Evolutionary conservation across 768 basidiomycete genomes (phyloP), one percentile per base, ranked within the genome.

Genomic region (Crucibulum laeve): DNA sequence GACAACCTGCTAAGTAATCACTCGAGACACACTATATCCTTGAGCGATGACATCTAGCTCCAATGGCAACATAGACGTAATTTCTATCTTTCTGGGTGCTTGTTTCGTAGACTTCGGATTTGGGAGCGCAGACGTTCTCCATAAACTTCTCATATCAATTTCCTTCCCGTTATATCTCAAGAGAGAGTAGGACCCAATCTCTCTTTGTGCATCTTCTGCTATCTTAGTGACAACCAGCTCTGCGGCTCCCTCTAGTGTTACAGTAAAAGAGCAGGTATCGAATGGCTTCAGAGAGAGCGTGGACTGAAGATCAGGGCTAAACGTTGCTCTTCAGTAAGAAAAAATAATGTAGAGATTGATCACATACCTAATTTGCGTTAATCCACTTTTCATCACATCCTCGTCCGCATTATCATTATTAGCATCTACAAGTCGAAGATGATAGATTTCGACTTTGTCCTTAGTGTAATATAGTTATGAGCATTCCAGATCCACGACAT

Each of bases 31-130:
- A 87, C 87, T 73, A 50, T 72, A 79, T 30, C 89, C 91, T 36
- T 83, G 62, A 25, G 91, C 51, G 19, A 92, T 65, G 0, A 61
- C 43, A 25, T 80, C 76, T 0, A 78, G 59, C 35, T 81, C 80
- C 5, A 91, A 55, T 4, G 84, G 80, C 22, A 83, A 60, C 7
- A 73, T 53, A 1, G 73, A 72, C 32, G 56, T 53, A 5, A 54
- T 43, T 4, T 15, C 19, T 39, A 73, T 39, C 30, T 53, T 51
- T 46, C 28, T n/a, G 44, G 30, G 17, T 25, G 37, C 14, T 23
- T 32, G 34, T 46, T 24, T 19, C 40, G 23, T 28, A 40, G 43
- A 22, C 28, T 38, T 33, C 36, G 23, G 55, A 51, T 36, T 57
- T 53, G n/a, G n/a, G n/a, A n/a, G n/a, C n/a, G n/a, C n/a, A n/a